Evolutionary conservation across 2,329 filamentous ascomycete genomes (phyloP), one percentile per base, ranked within the genome.

Genomic region (Clonostachys sp.): DNA sequence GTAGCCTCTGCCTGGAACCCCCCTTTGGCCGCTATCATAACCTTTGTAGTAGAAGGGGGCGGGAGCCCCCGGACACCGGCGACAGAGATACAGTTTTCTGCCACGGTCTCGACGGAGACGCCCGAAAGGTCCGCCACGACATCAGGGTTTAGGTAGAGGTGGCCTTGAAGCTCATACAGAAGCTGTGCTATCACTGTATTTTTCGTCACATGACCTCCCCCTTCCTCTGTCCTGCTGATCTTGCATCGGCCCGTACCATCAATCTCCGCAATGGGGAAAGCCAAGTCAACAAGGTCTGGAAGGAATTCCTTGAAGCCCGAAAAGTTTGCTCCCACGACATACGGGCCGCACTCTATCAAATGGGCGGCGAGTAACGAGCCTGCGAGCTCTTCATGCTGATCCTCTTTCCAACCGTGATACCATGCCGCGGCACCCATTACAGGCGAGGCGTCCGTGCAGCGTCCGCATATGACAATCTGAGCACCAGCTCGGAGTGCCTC

Each of bases 391-490:
- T 81, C 70, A 17, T 71, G 77, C 20, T 73, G 66, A 0, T 62
- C 66, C 14, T 72, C 66, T 1, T 51, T 50, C 80, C 78, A 83
- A 2, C 65, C 61, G 46, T 82, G 70, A 72, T 77, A 83, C 63
- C 69, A 82, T 55, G 72, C 73, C 0, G 78, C 78, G 0, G 77
- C 75, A 0, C 73, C 79, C 48, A 82, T 79, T 0, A 80, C 75
- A 0, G 75, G 76, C 3, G 69, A 72, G 0, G 75, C 74, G 52
- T 77, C 74, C 1, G 72, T 66, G 2, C 72, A 72, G 5, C 74
- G 65, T 0, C 74, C 74, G 46, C 73, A 77, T 3, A 77, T 66
- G 42, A 78, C 62, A 18, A 78, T 73, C 16, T 74, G 66, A 2
- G 73, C 74, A 0, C 72, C 72, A 1, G 54, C 55, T 5, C 62